These are phyloP conservation scores for Aspergillus aculeatus DNA, from an alignment of 2,329 filamentous ascomycete species.

Conservation along the genomic window DNA sequence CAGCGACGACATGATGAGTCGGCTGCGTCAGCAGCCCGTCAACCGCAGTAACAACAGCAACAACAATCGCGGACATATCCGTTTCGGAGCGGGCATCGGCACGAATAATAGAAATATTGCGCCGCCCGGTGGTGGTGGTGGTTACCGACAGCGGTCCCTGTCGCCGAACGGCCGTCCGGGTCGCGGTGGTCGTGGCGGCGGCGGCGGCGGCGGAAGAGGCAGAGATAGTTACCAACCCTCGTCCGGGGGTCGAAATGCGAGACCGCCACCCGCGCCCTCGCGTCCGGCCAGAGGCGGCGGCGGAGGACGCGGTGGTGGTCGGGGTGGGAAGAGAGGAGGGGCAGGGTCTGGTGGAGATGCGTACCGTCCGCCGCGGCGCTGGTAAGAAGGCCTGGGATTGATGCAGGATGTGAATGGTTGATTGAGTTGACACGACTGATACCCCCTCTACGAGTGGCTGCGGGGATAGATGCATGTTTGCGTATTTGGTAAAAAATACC, in stretches of 20 bases:
- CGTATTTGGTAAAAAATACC: neutral
- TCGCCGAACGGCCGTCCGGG: conserved; percentile 28
- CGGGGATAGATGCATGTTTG: neutral
- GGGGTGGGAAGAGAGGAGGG: conserved; percentile 18
- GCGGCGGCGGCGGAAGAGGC: conserved; percentile 21
- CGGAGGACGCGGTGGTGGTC: conserved; percentile 19
- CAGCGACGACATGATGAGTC: conserved; percentile 36
- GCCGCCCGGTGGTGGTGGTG: conserved; percentile 19
- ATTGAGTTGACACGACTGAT: conserved; percentile 2
- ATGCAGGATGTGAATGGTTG: conserved; percentile 25
- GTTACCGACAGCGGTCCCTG: conserved; percentile 35
- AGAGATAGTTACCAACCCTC: conserved; percentile 21
- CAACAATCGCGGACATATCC: conserved; percentile 34
- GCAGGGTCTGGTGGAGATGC: conserved; percentile 20
- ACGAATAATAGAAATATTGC: conserved; percentile 25
- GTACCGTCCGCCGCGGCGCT: conserved; percentile 36
- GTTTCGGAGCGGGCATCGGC: conserved; percentile 34
- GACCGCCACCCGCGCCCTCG: neutral
- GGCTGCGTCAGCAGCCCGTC: conserved; percentile 28
- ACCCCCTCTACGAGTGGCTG: neutral
- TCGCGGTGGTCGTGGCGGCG: conserved; percentile 20
- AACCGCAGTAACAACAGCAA: conserved; percentile 20
- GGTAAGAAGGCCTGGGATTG: conserved; percentile 35
- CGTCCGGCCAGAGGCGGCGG: conserved; percentile 13
- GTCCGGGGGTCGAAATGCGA: conserved; percentile 2